Percentiles rank a stretch among this genome's conserved stretches.
Evolutionary conservation across 177 flowering plant species (phyloP).

Genomic region (Vitis hybrid): DNA sequence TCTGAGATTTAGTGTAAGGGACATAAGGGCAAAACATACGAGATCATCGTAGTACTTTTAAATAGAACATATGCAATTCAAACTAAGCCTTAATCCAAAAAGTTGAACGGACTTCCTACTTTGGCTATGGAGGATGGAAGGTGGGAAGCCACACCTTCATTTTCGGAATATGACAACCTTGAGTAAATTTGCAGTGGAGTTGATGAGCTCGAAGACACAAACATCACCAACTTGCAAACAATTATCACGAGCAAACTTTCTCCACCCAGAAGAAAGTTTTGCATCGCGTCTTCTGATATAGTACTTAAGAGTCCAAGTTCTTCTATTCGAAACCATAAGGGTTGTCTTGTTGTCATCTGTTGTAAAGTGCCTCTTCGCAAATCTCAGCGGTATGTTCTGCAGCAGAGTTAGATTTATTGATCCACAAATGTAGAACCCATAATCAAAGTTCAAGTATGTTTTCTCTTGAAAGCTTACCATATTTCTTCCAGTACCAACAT

Average conservation of each 20-base stretch:
- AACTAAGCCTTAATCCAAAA: no score
- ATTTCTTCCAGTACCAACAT: background rate
- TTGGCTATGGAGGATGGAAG: no score
- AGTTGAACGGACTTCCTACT: no score
- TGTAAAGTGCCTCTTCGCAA: slow-evolving; percentile 1
- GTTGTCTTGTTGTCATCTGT: background rate
- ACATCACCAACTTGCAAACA: slow-evolving; percentile 4
- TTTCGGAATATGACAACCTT: background rate
- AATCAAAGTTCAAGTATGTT: no score
- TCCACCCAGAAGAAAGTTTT: slow-evolving; percentile 11
- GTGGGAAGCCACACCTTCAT: background rate
- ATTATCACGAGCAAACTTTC: slow-evolving; percentile 1
- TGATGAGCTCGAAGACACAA: slow-evolving; percentile 7
- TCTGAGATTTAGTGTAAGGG: no score
- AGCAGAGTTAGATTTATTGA: background rate
- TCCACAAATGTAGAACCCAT: no score
- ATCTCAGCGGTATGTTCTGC: slow-evolving; percentile 3
- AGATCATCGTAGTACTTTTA: no score
- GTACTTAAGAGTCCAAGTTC: background rate
- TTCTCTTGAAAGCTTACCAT: background rate
- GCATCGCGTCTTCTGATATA: no score
- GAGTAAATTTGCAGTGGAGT: background rate
- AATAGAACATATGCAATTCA: no score
- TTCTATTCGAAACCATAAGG: slow-evolving; percentile 3
- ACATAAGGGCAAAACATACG: no score